Base-by-base conservation (phyloP, 2,329 filamentous ascomycete genomes). In the Rhynchosporium secalis region DNA sequence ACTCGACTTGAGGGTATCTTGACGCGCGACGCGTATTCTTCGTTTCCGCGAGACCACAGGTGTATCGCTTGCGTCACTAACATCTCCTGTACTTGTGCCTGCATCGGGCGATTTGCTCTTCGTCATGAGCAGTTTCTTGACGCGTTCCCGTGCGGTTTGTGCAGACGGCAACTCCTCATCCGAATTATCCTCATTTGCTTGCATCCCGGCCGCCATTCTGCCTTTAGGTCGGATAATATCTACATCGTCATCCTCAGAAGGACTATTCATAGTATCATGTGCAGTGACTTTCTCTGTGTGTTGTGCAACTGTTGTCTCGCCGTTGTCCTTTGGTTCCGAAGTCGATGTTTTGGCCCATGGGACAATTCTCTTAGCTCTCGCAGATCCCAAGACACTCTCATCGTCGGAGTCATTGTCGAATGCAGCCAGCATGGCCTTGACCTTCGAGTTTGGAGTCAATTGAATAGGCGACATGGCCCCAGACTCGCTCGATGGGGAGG, bases 131-230 rank as follows among this genome's bases (percentile, higher is more conserved):
- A 79, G 75, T 68, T 76, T 78, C 69, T 73, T 79, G 41, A 78
- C 75, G 62, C 79, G 77, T 62, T 80, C 77, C 56, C 76, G 73
- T 3, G 76, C 75, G 29, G 68, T 68, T 8, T 68, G 72, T 43
- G 46, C 68, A 58, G 55, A 54, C 12, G 54, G 49, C 26, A 60
- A 56, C 20, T 67, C 66, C 10, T 65, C 61, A 12, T 68, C 69
- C 8, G 63, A 66, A 9, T 58, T 64, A 28, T 38, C 65, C 5
- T 63, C 47, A 26, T 65, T 68, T 47, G 73, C 81, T 65, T 83
- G 81, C 81, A 92, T 86, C 57, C 85, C 80, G 15, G 87, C 81
- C 12, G 87, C 87, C 68, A 91, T 78, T 58, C 83, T 82, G 29
- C 88, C 87, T 60, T 82, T 81, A 0, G 88, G 88, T 49, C 79